Evolutionary conservation across 176 grass and related monocot genomes (phyloP).

Genomic region (Rhynchospora tenuis): DNA sequence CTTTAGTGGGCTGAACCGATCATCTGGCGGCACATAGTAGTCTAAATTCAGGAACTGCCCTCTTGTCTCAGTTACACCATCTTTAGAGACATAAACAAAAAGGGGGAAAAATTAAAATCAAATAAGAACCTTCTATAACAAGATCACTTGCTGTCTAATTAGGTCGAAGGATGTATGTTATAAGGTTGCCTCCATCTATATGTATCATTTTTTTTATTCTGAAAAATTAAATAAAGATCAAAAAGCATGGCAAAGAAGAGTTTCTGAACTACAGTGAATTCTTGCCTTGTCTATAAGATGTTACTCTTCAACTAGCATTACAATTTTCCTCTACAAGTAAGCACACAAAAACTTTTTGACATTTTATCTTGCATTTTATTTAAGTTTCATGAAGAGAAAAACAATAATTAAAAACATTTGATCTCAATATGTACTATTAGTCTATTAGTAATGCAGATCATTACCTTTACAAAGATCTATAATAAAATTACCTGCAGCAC

Average conservation of each 20-base stretch:
- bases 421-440: background rate
- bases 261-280: background rate
- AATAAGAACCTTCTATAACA: background rate
- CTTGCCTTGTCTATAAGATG: background rate
- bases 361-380: background rate
- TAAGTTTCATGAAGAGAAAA: background rate
- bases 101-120: background rate
- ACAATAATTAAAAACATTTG: background rate
- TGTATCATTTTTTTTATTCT: background rate
- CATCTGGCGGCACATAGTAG: conserved; percentile 87
- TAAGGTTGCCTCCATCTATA: background rate
- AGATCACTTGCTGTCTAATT: background rate
- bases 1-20: conserved; percentile 79
- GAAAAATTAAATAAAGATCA: background rate
- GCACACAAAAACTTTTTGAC: background rate
- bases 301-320: background rate
- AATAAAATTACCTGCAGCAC: conserved; percentile 28
- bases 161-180: background rate
- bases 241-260: background rate
- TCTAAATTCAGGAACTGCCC: conserved; percentile 67
- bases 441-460: background rate
- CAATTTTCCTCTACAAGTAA: background rate
- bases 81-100: conserved; percentile 22
- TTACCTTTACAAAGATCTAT: background rate
- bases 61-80: conserved; percentile 56